These are phyloP conservation scores for Asterochloris sp. DNA, from an alignment of 139 green algal genomes.

Conservation along the genomic window DNA sequence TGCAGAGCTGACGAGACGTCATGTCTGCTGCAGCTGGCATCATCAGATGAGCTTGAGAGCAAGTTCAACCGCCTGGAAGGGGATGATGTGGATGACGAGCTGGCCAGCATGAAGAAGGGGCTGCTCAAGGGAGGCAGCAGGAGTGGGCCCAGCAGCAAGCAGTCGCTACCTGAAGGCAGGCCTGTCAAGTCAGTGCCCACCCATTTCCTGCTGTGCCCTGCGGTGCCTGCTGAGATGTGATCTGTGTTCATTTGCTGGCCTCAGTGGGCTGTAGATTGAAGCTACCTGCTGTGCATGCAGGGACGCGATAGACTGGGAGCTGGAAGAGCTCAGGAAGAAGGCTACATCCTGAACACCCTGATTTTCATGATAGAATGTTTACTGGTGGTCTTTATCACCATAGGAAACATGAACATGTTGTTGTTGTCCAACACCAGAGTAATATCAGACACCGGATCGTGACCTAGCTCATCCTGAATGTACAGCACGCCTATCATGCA, in stretches of 20 bases:
- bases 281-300: slow-evolving; percentile 10
- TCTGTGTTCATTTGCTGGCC: neutral
- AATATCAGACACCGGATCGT: too few relatives aligned
- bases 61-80: slow-evolving; percentile 86
- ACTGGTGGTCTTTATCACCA: too few relatives aligned
- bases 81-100: slow-evolving; percentile 87
- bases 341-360: neutral
- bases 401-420: too few relatives aligned
- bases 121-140: slow-evolving; percentile 58
- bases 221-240: neutral
- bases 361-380: too few relatives aligned
- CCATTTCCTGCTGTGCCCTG: neutral
- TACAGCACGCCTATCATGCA: too few relatives aligned
- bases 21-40: slow-evolving; percentile 46
- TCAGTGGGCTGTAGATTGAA: neutral
- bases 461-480: too few relatives aligned
- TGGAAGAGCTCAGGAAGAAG: slow-evolving; percentile 69
- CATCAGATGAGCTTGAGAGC: slow-evolving; percentile 66
- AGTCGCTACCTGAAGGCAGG: slow-evolving; percentile 21
- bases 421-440: too few relatives aligned
- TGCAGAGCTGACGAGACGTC: neutral
- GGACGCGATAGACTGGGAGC: slow-evolving; percentile 83
- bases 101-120: slow-evolving; percentile 79
- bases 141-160: slow-evolving; percentile 25
- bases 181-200: slow-evolving; percentile 21